A percentile compares a stretch with the other conserved stretches of the same genome.
Conservation (phyloP, 805 yeast species). For the Blastobotrys peoriensis region DNA sequence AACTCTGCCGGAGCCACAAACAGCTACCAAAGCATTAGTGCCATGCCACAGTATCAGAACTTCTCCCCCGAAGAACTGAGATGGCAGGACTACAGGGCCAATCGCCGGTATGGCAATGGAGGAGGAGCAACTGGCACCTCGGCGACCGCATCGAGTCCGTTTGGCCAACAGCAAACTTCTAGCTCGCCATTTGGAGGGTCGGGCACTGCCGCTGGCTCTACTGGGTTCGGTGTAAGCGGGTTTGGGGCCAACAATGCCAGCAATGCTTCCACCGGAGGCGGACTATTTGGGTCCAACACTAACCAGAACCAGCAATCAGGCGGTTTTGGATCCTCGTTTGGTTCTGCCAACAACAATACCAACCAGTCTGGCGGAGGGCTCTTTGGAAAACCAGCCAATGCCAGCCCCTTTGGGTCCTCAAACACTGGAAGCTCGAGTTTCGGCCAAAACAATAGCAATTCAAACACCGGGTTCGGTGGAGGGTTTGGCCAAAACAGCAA, state of each 20-base stretch:
- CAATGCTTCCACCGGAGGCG: slow-evolving; percentile 28
- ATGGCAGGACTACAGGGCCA: slow-evolving; percentile 76
- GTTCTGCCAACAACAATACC: slow-evolving; percentile 21
- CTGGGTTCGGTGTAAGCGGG: slow-evolving; percentile 25
- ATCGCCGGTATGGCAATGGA: slow-evolving; percentile 54
- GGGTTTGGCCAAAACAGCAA: slow-evolving; percentile 15
- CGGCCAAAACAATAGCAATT: slow-evolving; percentile 3
- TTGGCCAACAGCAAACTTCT: slow-evolving; percentile 21
- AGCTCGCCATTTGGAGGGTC: slow-evolving; percentile 39
- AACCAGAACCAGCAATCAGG: slow-evolving; percentile 18
- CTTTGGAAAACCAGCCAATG: slow-evolving; percentile 21
- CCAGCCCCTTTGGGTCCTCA: slow-evolving; percentile 13
- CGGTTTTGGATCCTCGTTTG: slow-evolving; percentile 32
- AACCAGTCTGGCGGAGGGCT: slow-evolving; percentile 13
- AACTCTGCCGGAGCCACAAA: slow-evolving; percentile 39
- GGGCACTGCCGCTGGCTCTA: slow-evolving; percentile 18
- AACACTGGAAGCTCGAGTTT: slow-evolving; percentile 11
- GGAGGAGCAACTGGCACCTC: slow-evolving; percentile 19
- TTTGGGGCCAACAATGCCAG: slow-evolving; percentile 41
- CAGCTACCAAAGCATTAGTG: slow-evolving; percentile 64
- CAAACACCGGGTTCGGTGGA: slow-evolving; percentile 22
- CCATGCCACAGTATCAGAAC: slow-evolving; percentile 86
- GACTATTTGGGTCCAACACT: slow-evolving; percentile 34
- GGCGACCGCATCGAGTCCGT: slow-evolving; percentile 16
- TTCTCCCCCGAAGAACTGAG: slow-evolving; percentile 85